A percentile compares a stretch with the other conserved stretches of the same genome.
These are phyloP conservation scores for Agrocybe praecox DNA, from an alignment of 768 basidiomycete genomes.

Conservation along the genomic window DNA sequence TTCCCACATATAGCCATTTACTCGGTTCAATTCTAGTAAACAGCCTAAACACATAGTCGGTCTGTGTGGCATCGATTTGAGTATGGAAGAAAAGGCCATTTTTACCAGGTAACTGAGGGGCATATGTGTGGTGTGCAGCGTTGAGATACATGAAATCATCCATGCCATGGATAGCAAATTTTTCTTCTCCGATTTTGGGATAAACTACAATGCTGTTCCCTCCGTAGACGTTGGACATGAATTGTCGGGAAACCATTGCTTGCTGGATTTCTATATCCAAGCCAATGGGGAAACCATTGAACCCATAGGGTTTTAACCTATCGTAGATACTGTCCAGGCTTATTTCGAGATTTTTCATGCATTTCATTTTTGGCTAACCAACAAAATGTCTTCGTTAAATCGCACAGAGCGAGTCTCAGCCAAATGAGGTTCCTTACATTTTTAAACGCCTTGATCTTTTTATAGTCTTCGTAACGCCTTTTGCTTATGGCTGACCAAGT, in stretches of 20 bases:
- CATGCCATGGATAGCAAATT: conserved; percentile 22
- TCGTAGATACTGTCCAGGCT: not conserved
- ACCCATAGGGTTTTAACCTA: conserved; percentile 3
- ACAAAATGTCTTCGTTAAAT: not conserved
- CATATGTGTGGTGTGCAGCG: conserved; percentile 22
- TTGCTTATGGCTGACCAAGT: conserved; percentile 4
- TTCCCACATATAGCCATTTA: conserved; percentile 36
- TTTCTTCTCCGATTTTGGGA: conserved; percentile 15
- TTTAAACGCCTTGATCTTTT: conserved; percentile 12
- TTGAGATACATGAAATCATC: conserved; percentile 31
- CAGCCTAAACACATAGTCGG: conserved; percentile 25
- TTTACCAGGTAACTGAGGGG: conserved; percentile 31
- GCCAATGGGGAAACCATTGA: conserved; percentile 4
- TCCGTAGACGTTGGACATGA: conserved; percentile 25
- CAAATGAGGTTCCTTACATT: conserved; percentile 5
- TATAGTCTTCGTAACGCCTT: conserved; percentile 4
- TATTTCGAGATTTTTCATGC: conserved; percentile 5
- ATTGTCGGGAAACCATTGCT: conserved; percentile 6
- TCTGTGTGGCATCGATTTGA: not conserved
- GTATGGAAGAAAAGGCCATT: conserved; percentile 27
- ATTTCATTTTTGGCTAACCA: conserved; percentile 12
- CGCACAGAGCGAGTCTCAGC: not conserved
- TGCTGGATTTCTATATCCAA: conserved; percentile 3
- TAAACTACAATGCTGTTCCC: conserved; percentile 21
- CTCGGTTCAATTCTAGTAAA: conserved; percentile 29